Percentiles rank a stretch among this genome's conserved stretches.
phyloP scores from a whole-genome alignment of 805 yeast species.

The Citeromyces matritensis region DNA sequence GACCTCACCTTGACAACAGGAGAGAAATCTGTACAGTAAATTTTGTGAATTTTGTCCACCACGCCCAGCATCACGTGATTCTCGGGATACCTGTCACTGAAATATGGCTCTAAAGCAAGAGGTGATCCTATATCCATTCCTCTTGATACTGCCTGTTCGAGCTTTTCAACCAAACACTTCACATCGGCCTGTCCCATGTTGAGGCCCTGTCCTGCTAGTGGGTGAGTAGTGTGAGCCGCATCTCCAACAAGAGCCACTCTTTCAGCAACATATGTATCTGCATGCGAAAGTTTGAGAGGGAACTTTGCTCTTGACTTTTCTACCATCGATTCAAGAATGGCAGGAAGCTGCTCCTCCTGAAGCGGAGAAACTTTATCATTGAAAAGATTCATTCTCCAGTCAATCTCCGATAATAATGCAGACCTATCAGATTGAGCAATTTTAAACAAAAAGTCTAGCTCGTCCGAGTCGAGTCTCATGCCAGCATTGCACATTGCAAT shows the following conservation, averaged over 20 bases:
- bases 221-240: constrained; percentile 97
- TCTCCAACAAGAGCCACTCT: constrained; percentile 93
- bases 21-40: constrained; percentile 57
- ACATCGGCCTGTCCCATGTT: constrained; percentile 97
- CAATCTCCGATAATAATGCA: constrained; percentile 46
- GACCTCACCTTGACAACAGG: constrained; percentile 70
- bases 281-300: constrained; percentile 80
- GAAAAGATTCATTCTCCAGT: constrained; percentile 47
- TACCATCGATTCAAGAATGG: constrained; percentile 43
- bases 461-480: constrained; percentile 62
- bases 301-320: constrained; percentile 67
- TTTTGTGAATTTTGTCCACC: constrained; percentile 83
- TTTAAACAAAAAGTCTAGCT: constrained; percentile 54
- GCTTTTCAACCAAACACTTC: constrained; percentile 45
- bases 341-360: constrained; percentile 51
- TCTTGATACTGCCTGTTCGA: constrained; percentile 55
- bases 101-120: constrained; percentile 74
- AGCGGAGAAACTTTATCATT: constrained; percentile 16
- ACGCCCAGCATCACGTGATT: constrained; percentile 77
- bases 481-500: constrained; percentile 73
- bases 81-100: constrained; percentile 64
- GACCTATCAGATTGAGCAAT: constrained; percentile 18
- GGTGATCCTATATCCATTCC: constrained; percentile 84
- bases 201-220: constrained; percentile 94
- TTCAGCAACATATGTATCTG: constrained; percentile 74